Percentiles rank a stretch among this genome's conserved stretches.
Conservation (phyloP, 768 basidiomycete genomes). For the Podaxis mareebaensis region DNA sequence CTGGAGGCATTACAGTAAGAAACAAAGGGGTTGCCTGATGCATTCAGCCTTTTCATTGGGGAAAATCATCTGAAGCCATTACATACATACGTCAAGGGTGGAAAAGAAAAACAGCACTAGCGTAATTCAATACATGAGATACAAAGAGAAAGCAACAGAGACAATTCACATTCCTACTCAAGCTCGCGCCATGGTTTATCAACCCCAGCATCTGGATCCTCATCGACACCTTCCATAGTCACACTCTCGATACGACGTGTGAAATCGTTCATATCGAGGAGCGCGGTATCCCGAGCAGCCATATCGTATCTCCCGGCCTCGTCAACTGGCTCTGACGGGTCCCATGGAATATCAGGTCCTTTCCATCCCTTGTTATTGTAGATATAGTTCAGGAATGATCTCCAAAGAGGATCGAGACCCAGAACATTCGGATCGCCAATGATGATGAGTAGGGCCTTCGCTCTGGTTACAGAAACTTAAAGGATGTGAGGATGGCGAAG, state of each 20-base stretch:
- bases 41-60: too few species aligned
- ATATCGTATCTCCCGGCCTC: slow-evolving; percentile 41
- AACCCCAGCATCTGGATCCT: slow-evolving; percentile 35
- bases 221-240: slow-evolving; percentile 28
- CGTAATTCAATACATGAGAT: too few species aligned
- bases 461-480: slow-evolving; percentile 62
- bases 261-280: slow-evolving; percentile 42
- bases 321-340: slow-evolving; percentile 38
- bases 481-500: not conserved
- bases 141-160: too few species aligned
- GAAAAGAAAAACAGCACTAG: too few species aligned
- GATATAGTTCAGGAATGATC: slow-evolving; percentile 59
- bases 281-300: slow-evolving; percentile 29
- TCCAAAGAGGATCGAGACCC: slow-evolving; percentile 63
- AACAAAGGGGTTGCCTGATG: too few species aligned
- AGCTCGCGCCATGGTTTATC: slow-evolving; percentile 43
- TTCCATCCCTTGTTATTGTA: slow-evolving; percentile 53
- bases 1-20: too few species aligned
- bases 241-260: slow-evolving; percentile 34
- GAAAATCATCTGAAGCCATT: too few species aligned
- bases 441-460: slow-evolving; percentile 58
- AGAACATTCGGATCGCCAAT: slow-evolving; percentile 61
- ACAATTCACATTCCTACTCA: slow-evolving; percentile 25
- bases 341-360: slow-evolving; percentile 52
- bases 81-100: too few species aligned